Conservation (phyloP, 768 basidiomycete genomes). For the Boletus sensibilis region DNA sequence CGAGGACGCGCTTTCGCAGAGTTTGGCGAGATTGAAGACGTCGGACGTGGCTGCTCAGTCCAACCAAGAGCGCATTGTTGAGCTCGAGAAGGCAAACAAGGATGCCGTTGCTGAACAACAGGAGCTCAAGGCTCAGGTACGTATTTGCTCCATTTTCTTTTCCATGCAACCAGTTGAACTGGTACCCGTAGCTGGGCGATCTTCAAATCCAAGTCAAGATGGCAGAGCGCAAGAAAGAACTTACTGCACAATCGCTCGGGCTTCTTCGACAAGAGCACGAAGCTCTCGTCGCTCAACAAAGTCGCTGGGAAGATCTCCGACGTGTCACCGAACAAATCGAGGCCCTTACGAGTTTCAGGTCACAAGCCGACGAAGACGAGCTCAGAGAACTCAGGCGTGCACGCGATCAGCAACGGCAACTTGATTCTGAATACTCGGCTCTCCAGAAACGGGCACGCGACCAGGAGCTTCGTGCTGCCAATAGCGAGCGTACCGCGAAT, state of each 20-base stretch:
- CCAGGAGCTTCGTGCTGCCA: slow-evolving; percentile 58
- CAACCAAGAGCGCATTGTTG: slow-evolving; percentile 56
- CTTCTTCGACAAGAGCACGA: slow-evolving; percentile 62
- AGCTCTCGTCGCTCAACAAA: slow-evolving; percentile 57
- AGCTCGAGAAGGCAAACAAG: slow-evolving; percentile 60
- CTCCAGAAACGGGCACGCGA: slow-evolving; percentile 76
- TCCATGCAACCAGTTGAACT: background rate
- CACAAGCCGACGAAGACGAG: slow-evolving; percentile 68
- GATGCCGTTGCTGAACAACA: slow-evolving; percentile 59
- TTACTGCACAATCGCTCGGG: slow-evolving; percentile 47
- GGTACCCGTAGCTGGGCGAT: slow-evolving; percentile 50
- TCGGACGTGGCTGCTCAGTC: slow-evolving; percentile 67
- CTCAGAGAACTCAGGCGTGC: slow-evolving; percentile 64
- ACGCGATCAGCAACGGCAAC: slow-evolving; percentile 54
- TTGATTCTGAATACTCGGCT: slow-evolving; percentile 66
- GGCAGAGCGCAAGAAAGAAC: slow-evolving; percentile 62
- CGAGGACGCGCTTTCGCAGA: slow-evolving; percentile 72
- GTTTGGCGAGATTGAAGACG: slow-evolving; percentile 66
- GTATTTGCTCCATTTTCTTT: slow-evolving; percentile 14
- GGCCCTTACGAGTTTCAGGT: slow-evolving; percentile 56
- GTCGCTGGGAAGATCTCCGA: slow-evolving; percentile 77
- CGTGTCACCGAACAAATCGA: slow-evolving; percentile 74
- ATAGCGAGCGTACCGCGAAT: slow-evolving; percentile 57
- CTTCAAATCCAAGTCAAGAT: slow-evolving; percentile 59
- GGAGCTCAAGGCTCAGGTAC: slow-evolving; percentile 57